A percentile compares a stretch with the other conserved stretches of the same genome.
Conservation (phyloP, 352 stramenopile genomes). For the Pythium coloratum region DNA sequence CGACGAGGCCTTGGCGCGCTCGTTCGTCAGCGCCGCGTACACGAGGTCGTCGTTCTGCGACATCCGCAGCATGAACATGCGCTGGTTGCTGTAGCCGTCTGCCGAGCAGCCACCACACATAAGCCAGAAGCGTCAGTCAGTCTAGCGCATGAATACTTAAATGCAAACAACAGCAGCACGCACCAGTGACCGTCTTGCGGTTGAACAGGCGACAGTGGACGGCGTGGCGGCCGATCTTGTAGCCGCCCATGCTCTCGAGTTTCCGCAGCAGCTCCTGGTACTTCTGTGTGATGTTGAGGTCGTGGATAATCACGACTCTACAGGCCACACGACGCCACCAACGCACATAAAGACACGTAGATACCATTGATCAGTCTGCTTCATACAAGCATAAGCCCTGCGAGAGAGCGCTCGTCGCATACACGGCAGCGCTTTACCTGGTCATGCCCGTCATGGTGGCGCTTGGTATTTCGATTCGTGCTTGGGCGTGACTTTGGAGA, state of each 20-base stretch:
- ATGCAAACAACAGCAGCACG: neutral
- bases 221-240: constrained; percentile 76
- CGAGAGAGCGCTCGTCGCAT: neutral
- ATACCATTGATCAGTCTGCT: neutral
- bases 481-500: neutral
- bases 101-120: neutral
- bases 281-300: constrained; percentile 79
- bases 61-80: constrained; percentile 91
- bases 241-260: constrained; percentile 75
- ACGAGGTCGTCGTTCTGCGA: constrained; percentile 86
- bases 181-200: constrained; percentile 74
- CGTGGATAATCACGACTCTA: constrained; percentile 82
- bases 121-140: neutral
- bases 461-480: constrained; percentile 1
- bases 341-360: neutral
- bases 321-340: neutral
- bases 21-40: constrained; percentile 83
- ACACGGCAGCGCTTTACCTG: constrained; percentile 35
- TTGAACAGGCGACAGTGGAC: constrained; percentile 89
- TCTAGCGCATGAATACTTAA: no score
- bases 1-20: constrained; percentile 54
- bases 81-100: constrained; percentile 85
- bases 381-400: neutral
- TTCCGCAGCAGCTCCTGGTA: constrained; percentile 89
- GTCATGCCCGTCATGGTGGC: constrained; percentile 74